Evolutionary conservation across 2,329 filamentous ascomycete genomes (phyloP), one percentile per base, ranked within the genome.

Genomic region (Trichoderma lentiforme): DNA sequence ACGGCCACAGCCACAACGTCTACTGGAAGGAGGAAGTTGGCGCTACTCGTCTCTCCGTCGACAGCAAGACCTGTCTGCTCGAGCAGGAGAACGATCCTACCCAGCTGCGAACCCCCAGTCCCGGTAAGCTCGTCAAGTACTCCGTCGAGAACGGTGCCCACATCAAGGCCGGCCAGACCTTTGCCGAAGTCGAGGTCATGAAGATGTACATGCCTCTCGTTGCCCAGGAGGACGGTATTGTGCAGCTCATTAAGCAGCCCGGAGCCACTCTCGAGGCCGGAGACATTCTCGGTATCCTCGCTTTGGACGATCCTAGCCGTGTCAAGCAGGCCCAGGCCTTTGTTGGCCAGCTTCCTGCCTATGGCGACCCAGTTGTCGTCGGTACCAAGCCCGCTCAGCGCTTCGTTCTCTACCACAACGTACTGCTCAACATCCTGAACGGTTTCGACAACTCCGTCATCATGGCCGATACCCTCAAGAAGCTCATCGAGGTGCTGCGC

Each of bases 131-230:
- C 43, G 95, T 99, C 85, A 98, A 97, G 85, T 99, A 96, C 83
- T 93, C 94, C 1, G 93, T 99, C 2, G 96, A 98, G 82, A 98
- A 97, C 79, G 96, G 96, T 73, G 89, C 94, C 76, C 96, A 99
- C 81, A 90, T 99, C 82, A 92, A 90, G 82, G 94, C 97, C 77
- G 95, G 95, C 71, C 93, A 98, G 82, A 87, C 95, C 39, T 99
- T 94, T 79, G 96, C 96, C 71, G 96, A 99, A 83, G 95, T 99
- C 53, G 96, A 99, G 84, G 96, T 99, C 83, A 99, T 99, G 96
- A 99, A 99, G 89, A 99, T 99, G 96, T 98, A 98, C 88, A 99
- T 99, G 96, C 96, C 96, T 79, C 88, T 99, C 70, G 89, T 99
- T 73, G 93, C 96, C 3, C 92, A 95, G 80, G 96, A 99, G 82